Evolutionary conservation across 345 rosid genomes (phyloP).

Genomic region (Pelargonium nanum): DNA sequence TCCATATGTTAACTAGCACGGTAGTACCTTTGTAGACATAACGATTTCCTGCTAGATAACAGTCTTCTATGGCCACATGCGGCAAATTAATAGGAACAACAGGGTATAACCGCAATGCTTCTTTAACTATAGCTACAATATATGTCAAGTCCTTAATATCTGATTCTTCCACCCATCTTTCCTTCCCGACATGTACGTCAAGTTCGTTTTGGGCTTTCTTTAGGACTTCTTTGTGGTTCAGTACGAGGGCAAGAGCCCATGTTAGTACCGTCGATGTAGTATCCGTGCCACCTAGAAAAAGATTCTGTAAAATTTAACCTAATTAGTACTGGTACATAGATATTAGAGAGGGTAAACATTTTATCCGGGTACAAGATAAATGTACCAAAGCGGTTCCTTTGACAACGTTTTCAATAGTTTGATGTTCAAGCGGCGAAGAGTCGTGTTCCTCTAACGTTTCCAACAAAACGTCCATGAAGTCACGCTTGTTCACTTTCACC

Average conservation of each 20-base stretch:
- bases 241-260: too few species aligned
- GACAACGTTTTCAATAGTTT: background rate
- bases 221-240: too few species aligned
- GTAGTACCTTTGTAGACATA: constrained; percentile 40
- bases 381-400: constrained; percentile 18
- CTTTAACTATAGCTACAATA: constrained; percentile 15
- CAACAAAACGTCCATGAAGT: constrained; percentile 14
- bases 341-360: background rate
- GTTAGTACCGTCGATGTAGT: too few species aligned
- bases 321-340: too few species aligned
- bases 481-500: background rate
- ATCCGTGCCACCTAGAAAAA: too few species aligned
- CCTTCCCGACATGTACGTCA: constrained; percentile 14
- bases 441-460: constrained; percentile 1
- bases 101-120: constrained; percentile 15
- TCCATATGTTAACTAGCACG: constrained; percentile 43
- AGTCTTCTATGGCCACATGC: constrained; percentile 40
- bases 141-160: constrained; percentile 17
- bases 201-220: constrained; percentile 19
- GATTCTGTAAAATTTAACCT: background rate
- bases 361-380: background rate
- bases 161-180: constrained; percentile 17
- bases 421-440: background rate
- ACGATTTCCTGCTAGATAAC: constrained; percentile 26
- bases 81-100: constrained; percentile 21